Percentiles rank a stretch among this genome's conserved stretches.
phyloP scores from a whole-genome alignment of 2,329 filamentous ascomycete genomes.

The Aspergillus sp. region DNA sequence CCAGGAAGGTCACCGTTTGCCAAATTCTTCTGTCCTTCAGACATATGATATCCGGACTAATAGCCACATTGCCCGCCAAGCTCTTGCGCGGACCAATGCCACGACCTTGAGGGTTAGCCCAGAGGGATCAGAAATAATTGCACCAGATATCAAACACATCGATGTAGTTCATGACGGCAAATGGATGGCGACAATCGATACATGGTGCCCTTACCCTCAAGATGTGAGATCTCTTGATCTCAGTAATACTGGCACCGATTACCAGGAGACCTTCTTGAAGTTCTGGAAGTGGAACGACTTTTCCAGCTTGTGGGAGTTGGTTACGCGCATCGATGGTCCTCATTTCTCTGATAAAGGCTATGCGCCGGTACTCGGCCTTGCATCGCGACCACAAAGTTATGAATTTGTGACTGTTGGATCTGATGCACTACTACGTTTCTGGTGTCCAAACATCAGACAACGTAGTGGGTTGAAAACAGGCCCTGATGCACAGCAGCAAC shows the following conservation, averaged over 20 bases:
- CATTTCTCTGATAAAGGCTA: slow-evolving; percentile 57
- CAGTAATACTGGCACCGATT: slow-evolving; percentile 34
- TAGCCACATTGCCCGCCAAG: slow-evolving; percentile 77
- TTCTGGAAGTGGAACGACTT: slow-evolving; percentile 72
- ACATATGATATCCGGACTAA: slow-evolving; percentile 79
- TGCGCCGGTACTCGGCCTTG: slow-evolving; percentile 65
- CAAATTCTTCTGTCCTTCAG: slow-evolving; percentile 62
- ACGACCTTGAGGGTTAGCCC: slow-evolving; percentile 74
- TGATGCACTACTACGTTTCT: slow-evolving; percentile 73
- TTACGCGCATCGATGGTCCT: slow-evolving; percentile 77
- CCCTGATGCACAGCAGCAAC: slow-evolving; percentile 36
- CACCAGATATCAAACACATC: slow-evolving; percentile 73
- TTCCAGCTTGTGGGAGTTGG: slow-evolving; percentile 63
- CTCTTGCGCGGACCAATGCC: slow-evolving; percentile 79
- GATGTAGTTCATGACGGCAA: slow-evolving; percentile 73
- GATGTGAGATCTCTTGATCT: slow-evolving; percentile 59
- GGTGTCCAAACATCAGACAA: slow-evolving; percentile 68
- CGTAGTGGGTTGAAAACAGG: slow-evolving; percentile 64
- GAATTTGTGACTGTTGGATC: slow-evolving; percentile 82
- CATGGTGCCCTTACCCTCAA: slow-evolving; percentile 71
- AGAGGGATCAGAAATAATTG: slow-evolving; percentile 65
- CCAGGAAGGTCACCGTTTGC: slow-evolving; percentile 32
- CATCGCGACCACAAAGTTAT: slow-evolving; percentile 61
- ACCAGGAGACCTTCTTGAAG: slow-evolving; percentile 74
- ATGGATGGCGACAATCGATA: slow-evolving; percentile 89